A percentile compares a stretch with the other conserved stretches of the same genome.
Evolutionary conservation across 2,329 filamentous ascomycete genomes (phyloP).

Genomic region (Tolypocladium tundrense): DNA sequence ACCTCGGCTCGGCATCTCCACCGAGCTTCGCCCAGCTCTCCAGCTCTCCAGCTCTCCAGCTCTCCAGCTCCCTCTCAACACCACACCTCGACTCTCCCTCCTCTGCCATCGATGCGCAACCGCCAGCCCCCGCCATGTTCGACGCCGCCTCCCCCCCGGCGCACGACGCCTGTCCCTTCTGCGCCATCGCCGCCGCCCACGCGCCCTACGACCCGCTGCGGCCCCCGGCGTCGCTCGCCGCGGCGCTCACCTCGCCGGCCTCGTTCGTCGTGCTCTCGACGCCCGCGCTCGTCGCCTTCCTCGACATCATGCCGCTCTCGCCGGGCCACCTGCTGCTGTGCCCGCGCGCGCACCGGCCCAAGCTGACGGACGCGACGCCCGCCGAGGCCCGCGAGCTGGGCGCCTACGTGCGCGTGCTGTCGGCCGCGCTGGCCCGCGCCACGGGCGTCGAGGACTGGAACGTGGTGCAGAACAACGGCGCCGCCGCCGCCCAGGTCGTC

Average conservation of each 20-base stretch:
- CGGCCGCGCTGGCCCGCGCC: conserved; percentile 56
- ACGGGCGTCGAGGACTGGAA: conserved; percentile 82
- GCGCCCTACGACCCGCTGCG: conserved; percentile 31
- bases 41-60: too few relatives aligned
- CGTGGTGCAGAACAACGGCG: conserved; percentile 91
- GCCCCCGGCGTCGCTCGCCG: conserved; percentile 28
- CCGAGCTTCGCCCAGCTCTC: background rate
- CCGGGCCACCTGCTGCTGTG: conserved; percentile 75
- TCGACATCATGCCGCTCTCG: conserved; percentile 86
- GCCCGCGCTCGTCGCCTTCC: conserved; percentile 68
- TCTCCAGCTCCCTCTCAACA: background rate
- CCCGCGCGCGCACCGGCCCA: conserved; percentile 66
- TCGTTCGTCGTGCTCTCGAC: conserved; percentile 68
- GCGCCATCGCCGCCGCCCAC: conserved; percentile 44
- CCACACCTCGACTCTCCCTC: background rate
- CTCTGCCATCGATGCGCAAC: background rate
- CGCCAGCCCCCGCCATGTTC: conserved; percentile 15
- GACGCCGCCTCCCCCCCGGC: conserved; percentile 22
- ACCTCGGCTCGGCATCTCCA: background rate
- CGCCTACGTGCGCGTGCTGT: conserved; percentile 59
- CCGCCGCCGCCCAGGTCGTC: conserved; percentile 82
- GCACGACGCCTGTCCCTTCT: conserved; percentile 47
- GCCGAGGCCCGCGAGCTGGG: conserved; percentile 59
- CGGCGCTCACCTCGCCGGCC: conserved; percentile 27
- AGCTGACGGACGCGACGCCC: conserved; percentile 59